Evolutionary conservation across 495 filamentous ascomycete genomes (phyloP).

Genomic region (Penicillium flavigenum): DNA sequence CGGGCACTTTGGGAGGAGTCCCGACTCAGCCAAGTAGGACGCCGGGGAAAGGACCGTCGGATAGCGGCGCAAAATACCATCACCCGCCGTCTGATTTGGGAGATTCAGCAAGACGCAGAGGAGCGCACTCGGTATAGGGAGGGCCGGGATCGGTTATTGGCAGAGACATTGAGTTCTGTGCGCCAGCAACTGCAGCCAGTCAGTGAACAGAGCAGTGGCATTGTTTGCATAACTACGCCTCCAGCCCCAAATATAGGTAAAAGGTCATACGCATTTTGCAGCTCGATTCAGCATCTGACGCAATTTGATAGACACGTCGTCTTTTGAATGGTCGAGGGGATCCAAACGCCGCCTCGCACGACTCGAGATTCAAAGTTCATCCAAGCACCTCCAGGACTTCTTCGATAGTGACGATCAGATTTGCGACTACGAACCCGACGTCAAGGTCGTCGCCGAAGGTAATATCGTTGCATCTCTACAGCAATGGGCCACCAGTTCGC

Average conservation of each 20-base stretch:
- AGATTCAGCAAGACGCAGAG: slow-evolving; percentile 41
- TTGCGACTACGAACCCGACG: slow-evolving; percentile 34
- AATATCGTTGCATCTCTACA: slow-evolving; percentile 36
- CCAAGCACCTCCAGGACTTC: slow-evolving; percentile 43
- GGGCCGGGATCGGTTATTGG: slow-evolving; percentile 30
- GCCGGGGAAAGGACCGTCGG: slow-evolving; percentile 37
- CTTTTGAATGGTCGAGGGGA: slow-evolving; percentile 34
- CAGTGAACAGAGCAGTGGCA: slow-evolving; percentile 32
- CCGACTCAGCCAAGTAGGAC: slow-evolving; percentile 40
- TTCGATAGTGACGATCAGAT: slow-evolving; percentile 45
- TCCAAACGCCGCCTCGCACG: slow-evolving; percentile 44
- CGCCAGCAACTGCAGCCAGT: slow-evolving; percentile 30
- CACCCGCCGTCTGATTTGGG: slow-evolving; percentile 45
- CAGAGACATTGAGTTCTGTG: slow-evolving; percentile 28
- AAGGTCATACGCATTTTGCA: slow-evolving; percentile 3
- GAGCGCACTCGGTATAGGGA: slow-evolving; percentile 30
- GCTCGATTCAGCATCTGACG: slow-evolving; percentile 15
- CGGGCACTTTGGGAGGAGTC: slow-evolving; percentile 38
- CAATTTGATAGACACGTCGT: slow-evolving; percentile 26
- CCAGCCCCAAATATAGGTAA: slow-evolving; percentile 40
- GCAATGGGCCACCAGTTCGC: slow-evolving; percentile 39
- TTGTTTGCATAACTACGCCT: slow-evolving; percentile 39
- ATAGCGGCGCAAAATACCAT: slow-evolving; percentile 41
- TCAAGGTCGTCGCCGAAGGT: slow-evolving; percentile 33
- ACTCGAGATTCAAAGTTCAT: slow-evolving; percentile 43